Conservation (phyloP, 495 filamentous ascomycete species). For the Aspergillus nidulans region DNA sequence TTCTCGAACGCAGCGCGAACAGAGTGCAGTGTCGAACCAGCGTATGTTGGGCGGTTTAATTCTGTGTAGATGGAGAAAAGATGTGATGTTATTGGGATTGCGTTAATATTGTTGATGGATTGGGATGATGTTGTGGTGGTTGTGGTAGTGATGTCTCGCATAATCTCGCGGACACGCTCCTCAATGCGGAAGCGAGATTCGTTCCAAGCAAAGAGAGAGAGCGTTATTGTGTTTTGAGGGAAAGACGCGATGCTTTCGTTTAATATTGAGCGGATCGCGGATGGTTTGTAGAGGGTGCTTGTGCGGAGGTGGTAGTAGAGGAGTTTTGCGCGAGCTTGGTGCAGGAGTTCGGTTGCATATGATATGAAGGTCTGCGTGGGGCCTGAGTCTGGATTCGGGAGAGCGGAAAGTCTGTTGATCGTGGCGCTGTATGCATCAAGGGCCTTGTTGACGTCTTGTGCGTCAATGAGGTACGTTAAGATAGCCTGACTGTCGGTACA, state of each 20-base stretch:
- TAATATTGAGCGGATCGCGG: conserved; percentile 56
- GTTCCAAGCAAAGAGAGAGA: conserved; percentile 66
- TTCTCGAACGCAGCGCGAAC: conserved; percentile 66
- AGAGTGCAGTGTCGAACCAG: conserved; percentile 55
- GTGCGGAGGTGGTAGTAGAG: conserved; percentile 61
- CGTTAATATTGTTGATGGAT: conserved; percentile 3
- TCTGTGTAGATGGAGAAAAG: conserved; percentile 68
- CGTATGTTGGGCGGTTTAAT: conserved; percentile 35
- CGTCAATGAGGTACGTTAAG: conserved; percentile 55
- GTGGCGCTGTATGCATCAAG: conserved; percentile 51
- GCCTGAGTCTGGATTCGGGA: conserved; percentile 27
- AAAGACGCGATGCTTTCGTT: conserved; percentile 55
- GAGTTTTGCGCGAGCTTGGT: conserved; percentile 65
- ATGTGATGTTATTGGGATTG: conserved; percentile 49
- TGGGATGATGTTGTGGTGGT: conserved; percentile 15
- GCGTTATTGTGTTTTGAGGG: conserved; percentile 75
- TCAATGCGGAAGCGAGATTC: conserved; percentile 63
- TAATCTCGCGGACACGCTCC: conserved; percentile 62
- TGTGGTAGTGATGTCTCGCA: conserved; percentile 43
- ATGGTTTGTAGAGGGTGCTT: conserved; percentile 57
- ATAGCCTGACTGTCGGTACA: conserved; percentile 59
- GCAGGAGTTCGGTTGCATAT: conserved; percentile 48
- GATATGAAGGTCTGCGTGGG: conserved; percentile 29
- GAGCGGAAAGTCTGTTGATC: conserved; percentile 31
- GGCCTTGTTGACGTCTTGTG: conserved; percentile 26